phyloP scores from a whole-genome alignment of 768 basidiomycete species.

The Phylloporus scabripes region DNA sequence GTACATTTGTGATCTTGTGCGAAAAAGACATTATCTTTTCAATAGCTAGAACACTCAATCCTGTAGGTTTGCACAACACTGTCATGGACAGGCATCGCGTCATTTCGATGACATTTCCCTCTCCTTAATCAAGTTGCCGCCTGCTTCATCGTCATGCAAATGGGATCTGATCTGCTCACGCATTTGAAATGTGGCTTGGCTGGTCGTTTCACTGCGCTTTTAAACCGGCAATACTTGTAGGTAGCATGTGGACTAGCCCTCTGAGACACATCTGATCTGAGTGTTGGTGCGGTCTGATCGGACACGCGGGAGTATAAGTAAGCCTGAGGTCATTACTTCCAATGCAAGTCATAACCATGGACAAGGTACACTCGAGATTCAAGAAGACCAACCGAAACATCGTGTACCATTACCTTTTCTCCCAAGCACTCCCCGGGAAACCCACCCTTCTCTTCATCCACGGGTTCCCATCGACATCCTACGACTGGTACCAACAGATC shows the following conservation, averaged over 20 bases:
- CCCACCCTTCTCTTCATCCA: slow-evolving; percentile 41
- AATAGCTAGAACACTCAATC: background rate
- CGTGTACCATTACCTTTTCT: slow-evolving; percentile 34
- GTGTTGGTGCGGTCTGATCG: background rate
- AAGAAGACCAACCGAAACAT: slow-evolving; percentile 33
- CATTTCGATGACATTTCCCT: background rate
- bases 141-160: background rate
- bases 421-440: slow-evolving; percentile 21
- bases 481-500: slow-evolving; percentile 41
- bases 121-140: background rate
- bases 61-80: background rate
- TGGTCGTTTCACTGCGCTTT: background rate
- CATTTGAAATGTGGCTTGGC: background rate
- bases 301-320: background rate
- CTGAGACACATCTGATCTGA: background rate
- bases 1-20: background rate
- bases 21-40: background rate
- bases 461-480: slow-evolving; percentile 40
- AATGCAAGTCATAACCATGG: slow-evolving; percentile 16
- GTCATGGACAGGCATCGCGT: background rate
- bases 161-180: no score
- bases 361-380: slow-evolving; percentile 25
- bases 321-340: no score
- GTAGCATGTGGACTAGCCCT: no score
- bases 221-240: no score